phyloP scores from a whole-genome alignment of 129 eudicot genomes.

The Centaurea solstitialis region DNA sequence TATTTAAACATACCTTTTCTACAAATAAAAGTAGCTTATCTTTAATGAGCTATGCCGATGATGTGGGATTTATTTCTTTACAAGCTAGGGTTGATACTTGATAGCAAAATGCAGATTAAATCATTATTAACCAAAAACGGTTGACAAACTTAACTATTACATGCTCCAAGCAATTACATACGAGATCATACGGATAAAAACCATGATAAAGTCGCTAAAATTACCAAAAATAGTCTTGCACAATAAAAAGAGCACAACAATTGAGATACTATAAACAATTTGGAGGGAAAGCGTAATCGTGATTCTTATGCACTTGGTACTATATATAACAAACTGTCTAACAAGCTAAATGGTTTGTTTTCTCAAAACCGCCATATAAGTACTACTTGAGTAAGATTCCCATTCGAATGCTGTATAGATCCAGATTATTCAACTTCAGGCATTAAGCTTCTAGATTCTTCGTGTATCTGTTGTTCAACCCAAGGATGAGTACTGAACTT shows the following conservation, averaged over 20 bases:
- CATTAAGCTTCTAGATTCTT: conserved; percentile 30
- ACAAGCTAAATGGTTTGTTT: not conserved
- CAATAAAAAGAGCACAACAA: not conserved
- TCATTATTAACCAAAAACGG: not conserved
- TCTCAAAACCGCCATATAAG: not conserved
- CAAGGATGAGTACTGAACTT: conserved; percentile 46
- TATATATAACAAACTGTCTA: no score
- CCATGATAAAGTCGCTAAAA: not conserved
- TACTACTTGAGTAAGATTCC: no score
- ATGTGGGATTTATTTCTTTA: not conserved
- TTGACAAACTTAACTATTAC: not conserved
- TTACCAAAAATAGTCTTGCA: not conserved
- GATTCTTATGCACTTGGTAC: no score
- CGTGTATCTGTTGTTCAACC: conserved; percentile 19
- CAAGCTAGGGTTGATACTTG: not conserved
- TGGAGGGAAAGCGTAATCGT: no score
- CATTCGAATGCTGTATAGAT: conserved; percentile 10
- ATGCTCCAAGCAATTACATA: not conserved
- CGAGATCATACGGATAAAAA: not conserved
- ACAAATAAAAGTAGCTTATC: not conserved
- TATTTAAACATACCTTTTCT: not conserved
- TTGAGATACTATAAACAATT: no score
- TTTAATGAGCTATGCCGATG: not conserved
- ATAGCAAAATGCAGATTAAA: not conserved
- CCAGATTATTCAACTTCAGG: conserved; percentile 11